phyloP scores from a whole-genome alignment of 495 filamentous ascomycete genomes.

The Tuber aestivum region DNA sequence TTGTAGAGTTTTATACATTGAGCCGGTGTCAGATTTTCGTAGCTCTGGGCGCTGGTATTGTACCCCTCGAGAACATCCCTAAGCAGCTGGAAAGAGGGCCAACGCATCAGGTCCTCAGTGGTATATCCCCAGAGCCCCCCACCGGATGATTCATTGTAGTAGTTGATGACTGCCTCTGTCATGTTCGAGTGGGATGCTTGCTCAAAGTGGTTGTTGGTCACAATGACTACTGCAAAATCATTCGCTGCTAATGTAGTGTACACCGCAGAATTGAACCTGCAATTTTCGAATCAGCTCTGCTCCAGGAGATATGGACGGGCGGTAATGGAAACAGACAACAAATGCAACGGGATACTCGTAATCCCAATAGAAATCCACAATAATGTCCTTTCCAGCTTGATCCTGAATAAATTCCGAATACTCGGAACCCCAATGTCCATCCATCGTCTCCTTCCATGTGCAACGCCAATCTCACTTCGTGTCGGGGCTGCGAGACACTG shows the following conservation, averaged over 20 bases:
- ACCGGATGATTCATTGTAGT: no score
- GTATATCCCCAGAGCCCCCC: no score
- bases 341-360: slow-evolving; percentile 10
- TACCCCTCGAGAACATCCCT: neutral
- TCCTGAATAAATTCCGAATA: slow-evolving; percentile 11
- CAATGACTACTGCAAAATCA: neutral
- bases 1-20: neutral
- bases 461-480: slow-evolving; percentile 7
- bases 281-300: neutral
- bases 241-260: slow-evolving; percentile 13
- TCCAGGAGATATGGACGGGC: no score
- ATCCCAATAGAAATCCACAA: slow-evolving; percentile 10
- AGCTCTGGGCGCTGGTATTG: neutral
- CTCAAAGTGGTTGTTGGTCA: neutral
- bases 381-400: neutral
- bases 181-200: neutral
- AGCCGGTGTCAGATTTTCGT: neutral
- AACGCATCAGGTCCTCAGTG: no score
- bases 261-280: slow-evolving; percentile 13
- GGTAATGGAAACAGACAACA: slow-evolving; percentile 7
- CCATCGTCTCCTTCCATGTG: slow-evolving; percentile 17
- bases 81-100: neutral
- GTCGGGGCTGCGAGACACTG: slow-evolving; percentile 16
- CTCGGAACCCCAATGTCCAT: slow-evolving; percentile 20
- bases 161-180: neutral